Base-by-base conservation (phyloP, 345 rosid genomes). In the Aegle marmelos region DNA sequence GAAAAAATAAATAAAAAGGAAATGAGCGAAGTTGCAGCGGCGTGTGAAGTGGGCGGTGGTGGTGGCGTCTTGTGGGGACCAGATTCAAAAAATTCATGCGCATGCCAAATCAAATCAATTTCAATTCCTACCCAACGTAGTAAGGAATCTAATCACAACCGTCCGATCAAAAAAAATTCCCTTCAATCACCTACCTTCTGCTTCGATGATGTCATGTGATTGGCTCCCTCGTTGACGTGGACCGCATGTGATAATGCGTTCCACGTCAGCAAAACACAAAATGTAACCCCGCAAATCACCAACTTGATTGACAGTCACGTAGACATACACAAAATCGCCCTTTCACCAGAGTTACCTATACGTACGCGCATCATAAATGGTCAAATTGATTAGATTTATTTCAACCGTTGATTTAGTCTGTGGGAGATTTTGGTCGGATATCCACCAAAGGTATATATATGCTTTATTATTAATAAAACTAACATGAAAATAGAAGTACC, bases 181-280 rank as follows among this genome's bases (percentile, higher is more conserved):
- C 1, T 13, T 30, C 67, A 28, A 5, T 31, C 2, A 8, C 56
- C 8, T 16, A n/a, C 45, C 61, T 31, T 28, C 17, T 27, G 41
- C 53, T 27, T 27, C 9, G 64, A 72, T 80, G 77, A 65, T 72
- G 79, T 85, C 84, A 82, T 67, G 77, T 70, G 86, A 73, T 39
- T 68, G 76, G 65, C 65, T 68, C 45, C 78, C 72, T 41, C 2
- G 17, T 72, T 84, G 86, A 86, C 77, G 78, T 83, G 82, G 89
- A 83, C 76, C 76, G 79, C 89, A 63, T 77, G 82, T 73, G 70
- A 68, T 50, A 61, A 83, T 86, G 91, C 83, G 10, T 82, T 37
- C 84, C 87, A 83, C 79, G 84, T 82, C 86, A 78, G 59, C 50
- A 45, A 45, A 45, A 45, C 80, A 30, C 6, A 39, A 41, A 25